Percentiles rank a stretch among this genome's conserved stretches.
Evolutionary conservation across 495 filamentous ascomycete genomes (phyloP).

Genomic region (Penicillium riverlandense): DNA sequence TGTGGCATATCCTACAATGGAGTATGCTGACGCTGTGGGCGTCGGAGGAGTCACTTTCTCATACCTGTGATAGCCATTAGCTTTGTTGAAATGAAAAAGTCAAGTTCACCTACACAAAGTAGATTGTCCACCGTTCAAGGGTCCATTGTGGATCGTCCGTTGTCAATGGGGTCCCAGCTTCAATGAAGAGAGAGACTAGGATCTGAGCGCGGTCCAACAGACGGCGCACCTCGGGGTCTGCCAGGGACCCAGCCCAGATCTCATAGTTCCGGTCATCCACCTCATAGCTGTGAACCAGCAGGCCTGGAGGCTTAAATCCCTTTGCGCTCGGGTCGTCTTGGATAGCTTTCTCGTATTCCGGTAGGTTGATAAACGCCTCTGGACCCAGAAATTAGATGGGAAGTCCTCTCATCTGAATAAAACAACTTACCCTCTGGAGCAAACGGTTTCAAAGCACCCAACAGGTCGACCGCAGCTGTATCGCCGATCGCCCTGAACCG

Average conservation of each 20-base stretch:
- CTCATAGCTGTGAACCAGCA: slow-evolving; percentile 45
- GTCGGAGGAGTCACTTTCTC: slow-evolving; percentile 49
- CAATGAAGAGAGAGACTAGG: slow-evolving; percentile 80
- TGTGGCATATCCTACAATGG: slow-evolving; percentile 79
- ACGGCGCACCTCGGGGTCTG: slow-evolving; percentile 50
- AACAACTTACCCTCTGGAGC: slow-evolving; percentile 53
- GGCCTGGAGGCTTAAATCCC: slow-evolving; percentile 56
- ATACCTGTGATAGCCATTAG: slow-evolving; percentile 42
- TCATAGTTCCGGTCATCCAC: slow-evolving; percentile 46
- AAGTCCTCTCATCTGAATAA: no score
- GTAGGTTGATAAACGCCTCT: slow-evolving; percentile 57
- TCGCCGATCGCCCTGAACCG: slow-evolving; percentile 71
- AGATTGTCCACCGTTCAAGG: slow-evolving; percentile 79
- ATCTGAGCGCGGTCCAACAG: slow-evolving; percentile 75
- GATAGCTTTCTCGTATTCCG: slow-evolving; percentile 53
- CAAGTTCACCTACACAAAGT: slow-evolving; percentile 51
- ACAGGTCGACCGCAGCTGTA: slow-evolving; percentile 58
- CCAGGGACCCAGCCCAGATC: slow-evolving; percentile 53
- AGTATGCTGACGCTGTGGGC: slow-evolving; percentile 50
- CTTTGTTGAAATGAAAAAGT: background rate
- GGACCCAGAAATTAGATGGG: background rate
- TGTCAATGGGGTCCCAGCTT: slow-evolving; percentile 70
- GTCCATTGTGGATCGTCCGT: slow-evolving; percentile 68
- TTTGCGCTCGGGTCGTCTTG: slow-evolving; percentile 43
- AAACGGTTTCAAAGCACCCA: slow-evolving; percentile 56